Percentiles rank a stretch among this genome's conserved stretches.
Conservation (phyloP, 148 eudicot species). For the Camellia sinensis region DNA sequence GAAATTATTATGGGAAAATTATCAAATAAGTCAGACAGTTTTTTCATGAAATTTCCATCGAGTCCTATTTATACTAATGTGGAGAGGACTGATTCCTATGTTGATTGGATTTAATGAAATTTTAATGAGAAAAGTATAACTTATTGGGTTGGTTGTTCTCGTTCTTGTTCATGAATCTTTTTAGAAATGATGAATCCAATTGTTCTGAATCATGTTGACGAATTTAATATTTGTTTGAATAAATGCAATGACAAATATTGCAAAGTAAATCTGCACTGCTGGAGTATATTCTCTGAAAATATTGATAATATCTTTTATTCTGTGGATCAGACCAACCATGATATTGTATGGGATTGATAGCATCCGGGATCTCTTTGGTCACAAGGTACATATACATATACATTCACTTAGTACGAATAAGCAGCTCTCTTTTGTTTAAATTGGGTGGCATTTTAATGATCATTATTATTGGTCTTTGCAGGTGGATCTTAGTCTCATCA, state of each 20-base stretch:
- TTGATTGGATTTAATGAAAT: too few relatives aligned
- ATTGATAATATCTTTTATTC: neutral
- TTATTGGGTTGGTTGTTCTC: neutral
- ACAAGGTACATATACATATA: conserved; percentile 53
- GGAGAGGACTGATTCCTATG: too few relatives aligned
- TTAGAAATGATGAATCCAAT: neutral
- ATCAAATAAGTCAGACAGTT: too few relatives aligned
- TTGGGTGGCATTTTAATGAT: neutral
- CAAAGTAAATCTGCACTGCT: neutral
- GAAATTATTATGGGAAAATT: neutral
- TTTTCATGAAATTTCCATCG: too few relatives aligned
- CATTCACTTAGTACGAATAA: neutral
- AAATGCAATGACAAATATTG: neutral
- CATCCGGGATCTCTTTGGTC: conserved; percentile 88
- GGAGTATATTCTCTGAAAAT: neutral
- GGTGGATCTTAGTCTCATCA: conserved; percentile 82
- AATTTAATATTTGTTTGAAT: neutral
- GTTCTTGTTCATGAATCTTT: neutral
- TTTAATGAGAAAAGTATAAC: too few relatives aligned
- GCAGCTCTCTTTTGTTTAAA: neutral
- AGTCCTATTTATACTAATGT: too few relatives aligned
- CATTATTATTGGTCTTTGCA: conserved; percentile 24
- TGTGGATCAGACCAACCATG: conserved; percentile 72
- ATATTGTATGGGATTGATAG: conserved; percentile 76
- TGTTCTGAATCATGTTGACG: neutral